Percentiles rank a stretch among this genome's conserved stretches.
Evolutionary conservation across 2,329 filamentous ascomycete genomes (phyloP).

Genomic region (Cladophialophora chaetospira): DNA sequence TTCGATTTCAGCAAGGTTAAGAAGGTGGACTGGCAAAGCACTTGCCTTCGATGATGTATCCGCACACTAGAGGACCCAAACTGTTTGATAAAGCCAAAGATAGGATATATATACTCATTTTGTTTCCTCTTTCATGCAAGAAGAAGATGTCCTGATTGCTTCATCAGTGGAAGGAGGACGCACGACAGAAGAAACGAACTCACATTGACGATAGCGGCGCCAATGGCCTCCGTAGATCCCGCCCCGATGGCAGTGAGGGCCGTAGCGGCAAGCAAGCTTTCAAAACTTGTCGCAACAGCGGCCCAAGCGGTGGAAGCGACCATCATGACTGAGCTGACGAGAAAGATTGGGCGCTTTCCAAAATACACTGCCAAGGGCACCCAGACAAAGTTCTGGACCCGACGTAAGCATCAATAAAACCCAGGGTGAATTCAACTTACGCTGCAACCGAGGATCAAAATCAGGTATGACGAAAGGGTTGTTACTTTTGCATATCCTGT

Average conservation of each 20-base stretch:
- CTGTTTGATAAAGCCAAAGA: conserved; percentile 40
- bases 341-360: not conserved
- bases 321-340: not conserved
- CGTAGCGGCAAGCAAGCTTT: not conserved
- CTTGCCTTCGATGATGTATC: conserved; percentile 37
- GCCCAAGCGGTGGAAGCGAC: not conserved
- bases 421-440: not conserved
- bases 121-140: conserved; percentile 16
- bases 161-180: not conserved
- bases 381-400: not conserved
- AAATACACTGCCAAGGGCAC: not conserved
- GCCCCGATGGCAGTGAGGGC: not conserved
- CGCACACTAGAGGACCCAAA: conserved; percentile 41
- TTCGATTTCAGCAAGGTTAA: not conserved
- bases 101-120: conserved; percentile 41
- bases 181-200: not conserved
- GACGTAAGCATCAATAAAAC: not conserved
- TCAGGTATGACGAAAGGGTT: not conserved
- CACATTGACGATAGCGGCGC: not conserved
- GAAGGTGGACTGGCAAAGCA: not conserved
- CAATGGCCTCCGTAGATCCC: not conserved
- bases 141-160: not conserved
- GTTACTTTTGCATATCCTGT: not conserved
- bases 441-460: not conserved
- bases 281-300: not conserved